Percentiles rank a stretch among this genome's conserved stretches.
phyloP scores from a whole-genome alignment of 2,329 filamentous ascomycete genomes.

The Aschersonia sp. region DNA sequence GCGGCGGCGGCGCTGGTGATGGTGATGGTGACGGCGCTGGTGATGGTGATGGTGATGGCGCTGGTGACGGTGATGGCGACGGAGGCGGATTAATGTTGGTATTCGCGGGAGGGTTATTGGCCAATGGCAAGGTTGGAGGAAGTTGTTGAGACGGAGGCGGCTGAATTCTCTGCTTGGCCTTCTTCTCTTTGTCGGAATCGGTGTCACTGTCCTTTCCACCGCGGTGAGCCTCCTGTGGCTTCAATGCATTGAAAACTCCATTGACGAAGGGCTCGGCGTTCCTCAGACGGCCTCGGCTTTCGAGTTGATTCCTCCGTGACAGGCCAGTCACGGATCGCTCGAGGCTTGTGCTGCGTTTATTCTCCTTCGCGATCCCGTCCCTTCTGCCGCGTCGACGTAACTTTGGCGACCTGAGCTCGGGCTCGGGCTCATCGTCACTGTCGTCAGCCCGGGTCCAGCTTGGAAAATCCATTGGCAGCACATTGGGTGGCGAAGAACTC shows the following conservation, averaged over 20 bases:
- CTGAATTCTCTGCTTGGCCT: neutral
- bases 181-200: neutral
- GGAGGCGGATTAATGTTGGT: neutral
- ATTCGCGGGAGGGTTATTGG: neutral
- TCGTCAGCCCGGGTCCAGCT: conserved; percentile 1
- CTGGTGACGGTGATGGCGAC: neutral
- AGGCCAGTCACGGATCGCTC: neutral
- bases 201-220: neutral
- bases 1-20: neutral
- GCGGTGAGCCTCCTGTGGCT: neutral
- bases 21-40: neutral
- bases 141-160: neutral
- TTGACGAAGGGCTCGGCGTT: neutral
- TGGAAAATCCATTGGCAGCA: conserved; percentile 1
- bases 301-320: neutral
- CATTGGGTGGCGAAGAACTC: neutral
- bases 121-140: neutral
- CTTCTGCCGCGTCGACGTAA: conserved; percentile 1
- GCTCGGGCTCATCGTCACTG: neutral
- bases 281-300: neutral
- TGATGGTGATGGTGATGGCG: neutral
- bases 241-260: neutral
- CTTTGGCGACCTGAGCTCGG: neutral
- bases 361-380: neutral
- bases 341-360: neutral